phyloP scores from a whole-genome alignment of 495 filamentous ascomycete species.

The Amorphotheca resinae region DNA sequence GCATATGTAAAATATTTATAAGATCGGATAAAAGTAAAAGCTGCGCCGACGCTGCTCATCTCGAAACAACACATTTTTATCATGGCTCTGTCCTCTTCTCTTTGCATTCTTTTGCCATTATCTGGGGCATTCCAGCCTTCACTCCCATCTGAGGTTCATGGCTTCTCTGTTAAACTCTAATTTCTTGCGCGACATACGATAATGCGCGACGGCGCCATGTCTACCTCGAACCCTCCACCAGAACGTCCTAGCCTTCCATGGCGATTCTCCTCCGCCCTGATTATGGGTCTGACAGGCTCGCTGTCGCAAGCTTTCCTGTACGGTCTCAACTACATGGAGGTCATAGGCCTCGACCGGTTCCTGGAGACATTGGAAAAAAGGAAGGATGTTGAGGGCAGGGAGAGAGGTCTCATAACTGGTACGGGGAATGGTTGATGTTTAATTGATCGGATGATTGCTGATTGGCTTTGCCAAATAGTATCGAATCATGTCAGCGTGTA shows the following conservation, averaged over 20 bases:
- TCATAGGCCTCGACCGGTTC: conserved; percentile 62
- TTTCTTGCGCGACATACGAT: conserved; percentile 8
- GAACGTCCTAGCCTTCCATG: conserved; percentile 35
- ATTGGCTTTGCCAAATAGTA: conserved; percentile 38
- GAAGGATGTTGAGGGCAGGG: conserved; percentile 51
- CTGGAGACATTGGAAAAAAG: conserved; percentile 62
- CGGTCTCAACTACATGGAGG: conserved; percentile 44
- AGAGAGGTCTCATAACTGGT: conserved; percentile 81
- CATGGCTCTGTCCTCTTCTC: no score
- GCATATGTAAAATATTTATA: no score
- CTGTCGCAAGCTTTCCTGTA: conserved; percentile 32
- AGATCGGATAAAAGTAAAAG: neutral
- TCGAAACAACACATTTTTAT: no score
- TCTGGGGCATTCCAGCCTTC: no score
- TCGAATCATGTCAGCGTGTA: conserved; percentile 96
- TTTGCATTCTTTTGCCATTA: no score
- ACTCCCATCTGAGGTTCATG: no score
- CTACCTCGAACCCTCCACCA: conserved; percentile 7
- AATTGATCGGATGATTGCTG: conserved; percentile 2
- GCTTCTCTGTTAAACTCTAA: neutral
- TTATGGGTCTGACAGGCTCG: conserved; percentile 40
- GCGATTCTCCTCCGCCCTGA: conserved; percentile 38
- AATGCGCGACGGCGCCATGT: conserved; percentile 15
- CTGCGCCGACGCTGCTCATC: neutral
- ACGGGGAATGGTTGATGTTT: conserved; percentile 4